Conservation (phyloP, 1,284 basidiomycete genomes). For the Porogramme epimiltina region DNA sequence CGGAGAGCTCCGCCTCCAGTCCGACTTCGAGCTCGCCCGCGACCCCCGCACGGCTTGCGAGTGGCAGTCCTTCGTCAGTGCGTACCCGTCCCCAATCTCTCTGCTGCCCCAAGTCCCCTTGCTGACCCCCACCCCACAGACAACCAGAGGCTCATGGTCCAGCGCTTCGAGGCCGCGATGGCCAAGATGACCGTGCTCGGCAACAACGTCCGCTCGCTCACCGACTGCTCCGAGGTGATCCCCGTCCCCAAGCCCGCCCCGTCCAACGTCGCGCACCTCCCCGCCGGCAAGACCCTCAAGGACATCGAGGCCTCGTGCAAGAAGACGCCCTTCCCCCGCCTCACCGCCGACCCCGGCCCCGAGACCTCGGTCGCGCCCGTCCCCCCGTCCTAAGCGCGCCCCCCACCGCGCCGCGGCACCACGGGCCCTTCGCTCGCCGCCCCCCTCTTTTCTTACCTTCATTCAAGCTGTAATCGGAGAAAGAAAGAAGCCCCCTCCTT, state of each 20-base stretch:
- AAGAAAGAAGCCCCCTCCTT: not conserved
- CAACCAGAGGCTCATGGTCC: constrained; percentile 28
- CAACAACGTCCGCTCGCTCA: constrained; percentile 26
- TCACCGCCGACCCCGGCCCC: constrained; percentile 14
- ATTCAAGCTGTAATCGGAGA: not conserved
- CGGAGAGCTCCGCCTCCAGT: constrained; percentile 38
- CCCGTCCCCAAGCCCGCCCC: constrained; percentile 22
- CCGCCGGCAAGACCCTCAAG: constrained; percentile 19
- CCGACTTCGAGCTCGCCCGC: constrained; percentile 32
- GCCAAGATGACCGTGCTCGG: constrained; percentile 32
- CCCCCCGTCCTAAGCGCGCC: constrained; percentile 7
- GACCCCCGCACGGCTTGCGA: constrained; percentile 36
- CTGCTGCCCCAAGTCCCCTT: too few relatives aligned
- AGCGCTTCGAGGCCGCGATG: constrained; percentile 28
- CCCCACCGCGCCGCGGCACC: not conserved
- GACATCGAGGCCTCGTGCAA: constrained; percentile 19
- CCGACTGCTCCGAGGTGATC: constrained; percentile 40
- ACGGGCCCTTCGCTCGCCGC: too few relatives aligned
- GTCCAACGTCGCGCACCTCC: constrained; percentile 27
- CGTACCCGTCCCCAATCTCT: not conserved
- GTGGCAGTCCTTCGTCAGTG: constrained; percentile 37
- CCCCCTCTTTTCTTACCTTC: too few relatives aligned
- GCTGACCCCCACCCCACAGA: not conserved
- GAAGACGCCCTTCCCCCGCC: constrained; percentile 13
- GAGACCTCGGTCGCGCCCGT: constrained; percentile 9